Percentiles rank a stretch among this genome's conserved stretches.
These are phyloP conservation scores for Nemania diffusa DNA, from an alignment of 2,329 filamentous ascomycete genomes.

Conservation along the genomic window DNA sequence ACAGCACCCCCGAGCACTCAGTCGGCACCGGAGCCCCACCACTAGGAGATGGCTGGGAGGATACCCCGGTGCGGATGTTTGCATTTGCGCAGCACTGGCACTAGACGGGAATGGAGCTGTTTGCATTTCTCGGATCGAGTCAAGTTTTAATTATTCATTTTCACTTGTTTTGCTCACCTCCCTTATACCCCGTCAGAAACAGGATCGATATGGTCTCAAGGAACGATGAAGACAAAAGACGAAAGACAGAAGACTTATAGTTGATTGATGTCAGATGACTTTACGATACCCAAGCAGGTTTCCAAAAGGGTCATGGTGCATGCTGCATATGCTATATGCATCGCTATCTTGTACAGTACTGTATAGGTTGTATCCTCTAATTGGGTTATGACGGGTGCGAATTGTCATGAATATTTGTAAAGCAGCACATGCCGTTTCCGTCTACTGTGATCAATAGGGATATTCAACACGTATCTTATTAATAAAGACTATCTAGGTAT, in stretches of 20 bases:
- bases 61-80: constrained; percentile 13
- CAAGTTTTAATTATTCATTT: background rate
- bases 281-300: constrained; percentile 17
- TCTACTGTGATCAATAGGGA: background rate
- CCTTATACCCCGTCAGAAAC: constrained; percentile 24
- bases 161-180: constrained; percentile 3
- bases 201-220: background rate
- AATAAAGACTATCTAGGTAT: background rate
- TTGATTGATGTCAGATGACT: constrained; percentile 10
- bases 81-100: background rate
- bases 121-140: background rate
- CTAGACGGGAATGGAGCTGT: background rate
- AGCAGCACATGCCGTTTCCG: background rate
- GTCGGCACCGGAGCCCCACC: constrained; percentile 40
- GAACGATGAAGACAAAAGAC: background rate
- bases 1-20: constrained; percentile 40
- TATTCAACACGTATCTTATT: background rate
- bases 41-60: constrained; percentile 29
- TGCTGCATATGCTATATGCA: background rate
- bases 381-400: constrained; percentile 9
- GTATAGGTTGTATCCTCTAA: constrained; percentile 14
- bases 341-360: constrained; percentile 5
- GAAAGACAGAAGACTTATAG: constrained; percentile 14
- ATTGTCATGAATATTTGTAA: background rate
- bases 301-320: background rate